Base-by-base conservation (phyloP, 495 filamentous ascomycete species). In the Elasticomyces elasticus region DNA sequence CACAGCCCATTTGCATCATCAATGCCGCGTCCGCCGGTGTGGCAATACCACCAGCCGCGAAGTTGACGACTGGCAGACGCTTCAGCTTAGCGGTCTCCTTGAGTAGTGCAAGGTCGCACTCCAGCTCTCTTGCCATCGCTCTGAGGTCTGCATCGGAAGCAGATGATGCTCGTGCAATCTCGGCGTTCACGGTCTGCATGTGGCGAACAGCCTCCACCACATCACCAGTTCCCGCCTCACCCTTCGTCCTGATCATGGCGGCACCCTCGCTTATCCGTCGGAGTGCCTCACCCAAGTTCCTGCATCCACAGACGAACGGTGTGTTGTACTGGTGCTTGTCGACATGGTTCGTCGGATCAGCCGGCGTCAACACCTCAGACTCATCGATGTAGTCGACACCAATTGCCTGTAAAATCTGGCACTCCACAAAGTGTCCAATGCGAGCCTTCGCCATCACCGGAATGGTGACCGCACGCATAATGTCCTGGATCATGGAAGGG, bases 361-460 rank as follows among this genome's bases (percentile, higher is more conserved):
- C 92, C 5, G 92, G 92, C 17, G 92, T 98, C 24, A 98, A 80
- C 44, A 98, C 92, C 76, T 98, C 92, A 68, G 81, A 86, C 72
- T 98, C 92, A 71, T 98, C 92, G 60, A 98, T 89, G 73, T 95
- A 98, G 76, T 98, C 92, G 55, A 96, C 85, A 55, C 87, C 91
- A 45, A 98, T 79, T 49, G 87, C 81, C 76, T 97, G 85, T 54
- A 98, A 84, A 74, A 98, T 94, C 85, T 92, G 91, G 75, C 91
- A 96, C 74, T 98, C 92, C 57, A 95, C 89, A 60, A 96, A 87
- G 71, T 98, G 92, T 23, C 92, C 92, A 66, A 98, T 98, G 68
- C 92, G 83, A 17, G 91, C 92, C 75, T 98, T 98, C 20, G 92
- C 92, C 92, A 98, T 98, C 69, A 98, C 94, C 55, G 92, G 92